Evolutionary conservation across 2,329 filamentous ascomycete species (phyloP), one percentile per base, ranked within the genome.

Genomic region (Colletotrichum sp.): DNA sequence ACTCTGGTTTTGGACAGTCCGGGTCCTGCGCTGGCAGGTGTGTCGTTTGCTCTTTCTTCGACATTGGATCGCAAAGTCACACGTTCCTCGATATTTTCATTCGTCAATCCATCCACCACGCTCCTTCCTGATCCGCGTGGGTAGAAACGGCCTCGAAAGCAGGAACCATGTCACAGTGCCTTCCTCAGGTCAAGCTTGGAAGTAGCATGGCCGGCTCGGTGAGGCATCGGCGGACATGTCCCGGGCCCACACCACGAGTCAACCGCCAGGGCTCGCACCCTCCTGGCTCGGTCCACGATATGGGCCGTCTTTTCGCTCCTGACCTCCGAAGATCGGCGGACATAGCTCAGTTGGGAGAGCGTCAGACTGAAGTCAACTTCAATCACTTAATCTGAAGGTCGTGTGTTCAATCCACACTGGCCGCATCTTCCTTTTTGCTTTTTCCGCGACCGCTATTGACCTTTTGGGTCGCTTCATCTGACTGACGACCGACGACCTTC

Each of bases 291-390:
- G 6, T 4, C 15, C 18, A 66, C n/a, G 2, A 32, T 67, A 26
- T 72, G 1, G 1, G 2, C 12, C 4, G 5, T 18, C 7, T 24
- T 12, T 16, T n/a, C 7, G 0, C 12, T 2, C 0, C 0, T 1
- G 32, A 6, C 2, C 15, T 44, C 12, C 34, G 44, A 60, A 44
- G 30, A 69, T 60, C 34, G 52, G 67, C 67, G 67, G 67, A 60
- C 67, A 69, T 69, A 60, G 67, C 67, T 69, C 67, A 69, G 66
- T 60, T 44, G 66, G 66, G 52, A 60, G 66, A 69, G 66, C 66
- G 66, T 69, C 66, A 39, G 36, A 39, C 36, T 39, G 36, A 39
- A 39, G 36, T 39, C 2, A 39, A 39, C 36, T 39, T 39, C 36
- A 18, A 9, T 39, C 36, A 18, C 36, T 39, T 18, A 39, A 39